A percentile compares a stretch with the other conserved stretches of the same genome.
Evolutionary conservation across 179 eudicot genomes (phyloP).

Genomic region (Carnegiea gigantea): DNA sequence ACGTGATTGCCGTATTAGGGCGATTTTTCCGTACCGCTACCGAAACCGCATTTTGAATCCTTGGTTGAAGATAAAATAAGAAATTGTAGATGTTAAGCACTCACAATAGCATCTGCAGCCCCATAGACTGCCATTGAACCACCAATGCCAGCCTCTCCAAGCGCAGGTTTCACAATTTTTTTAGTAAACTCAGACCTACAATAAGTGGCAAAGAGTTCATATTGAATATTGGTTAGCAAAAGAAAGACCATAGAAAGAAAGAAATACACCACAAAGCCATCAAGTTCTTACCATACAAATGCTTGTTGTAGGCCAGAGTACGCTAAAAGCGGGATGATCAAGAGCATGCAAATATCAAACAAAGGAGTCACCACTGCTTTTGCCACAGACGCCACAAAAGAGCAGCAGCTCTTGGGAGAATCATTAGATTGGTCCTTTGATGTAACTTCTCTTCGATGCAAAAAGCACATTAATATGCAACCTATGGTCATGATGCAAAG

Average conservation of each 20-base stretch:
- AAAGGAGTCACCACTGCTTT: conserved; percentile 63
- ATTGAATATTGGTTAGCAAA: neutral
- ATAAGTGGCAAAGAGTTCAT: conserved; percentile 6
- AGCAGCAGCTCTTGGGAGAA: conserved; percentile 42
- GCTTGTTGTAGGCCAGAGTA: conserved; percentile 98
- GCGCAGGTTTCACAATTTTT: conserved; percentile 72
- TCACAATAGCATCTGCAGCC: conserved; percentile 86
- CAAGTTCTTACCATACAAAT: conserved; percentile 73
- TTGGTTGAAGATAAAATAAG: conserved; percentile 7
- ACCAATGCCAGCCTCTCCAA: conserved; percentile 92
- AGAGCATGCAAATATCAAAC: conserved; percentile 61
- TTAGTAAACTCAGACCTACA: conserved; percentile 88
- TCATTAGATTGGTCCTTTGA: conserved; percentile 43
- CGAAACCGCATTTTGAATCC: too few relatives aligned
- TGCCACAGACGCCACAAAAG: conserved; percentile 45
- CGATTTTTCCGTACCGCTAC: too few relatives aligned
- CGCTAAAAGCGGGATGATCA: conserved; percentile 86
- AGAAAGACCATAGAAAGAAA: neutral
- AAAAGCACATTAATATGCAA: conserved; percentile 78
- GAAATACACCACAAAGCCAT: conserved; percentile 9
- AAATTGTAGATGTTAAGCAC: conserved; percentile 23
- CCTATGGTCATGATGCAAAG: conserved; percentile 83
- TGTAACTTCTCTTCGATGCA: conserved; percentile 55
- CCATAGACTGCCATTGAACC: conserved; percentile 97
- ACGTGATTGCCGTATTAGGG: too few relatives aligned